A percentile compares a stretch with the other conserved stretches of the same genome.
Conservation (phyloP, 371 early-diverging fungal species). For the Apophysomyces trapeziformis region DNA sequence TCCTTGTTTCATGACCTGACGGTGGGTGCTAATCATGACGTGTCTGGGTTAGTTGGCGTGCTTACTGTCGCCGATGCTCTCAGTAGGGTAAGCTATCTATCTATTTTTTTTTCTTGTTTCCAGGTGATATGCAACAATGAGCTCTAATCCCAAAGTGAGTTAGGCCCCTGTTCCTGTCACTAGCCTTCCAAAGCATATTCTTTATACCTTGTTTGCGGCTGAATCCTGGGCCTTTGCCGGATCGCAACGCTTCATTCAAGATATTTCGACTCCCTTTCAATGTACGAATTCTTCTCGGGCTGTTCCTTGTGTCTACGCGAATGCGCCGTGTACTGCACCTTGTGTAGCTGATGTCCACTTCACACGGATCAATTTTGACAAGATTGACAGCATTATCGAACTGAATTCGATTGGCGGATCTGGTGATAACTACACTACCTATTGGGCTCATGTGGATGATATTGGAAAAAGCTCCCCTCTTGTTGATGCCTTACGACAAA, state of each 20-base stretch:
- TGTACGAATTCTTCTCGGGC: slow-evolving; percentile 62
- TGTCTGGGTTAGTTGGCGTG: slow-evolving; percentile 67
- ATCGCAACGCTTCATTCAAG: slow-evolving; percentile 80
- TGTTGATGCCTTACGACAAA: slow-evolving; percentile 19
- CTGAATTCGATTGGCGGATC: slow-evolving; percentile 50
- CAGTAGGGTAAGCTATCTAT: slow-evolving; percentile 51
- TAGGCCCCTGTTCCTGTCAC: slow-evolving; percentile 54
- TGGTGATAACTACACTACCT: slow-evolving; percentile 27
- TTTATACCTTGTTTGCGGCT: slow-evolving; percentile 75
- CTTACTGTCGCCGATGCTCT: slow-evolving; percentile 77
- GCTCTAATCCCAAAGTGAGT: neutral
- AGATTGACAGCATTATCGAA: slow-evolving; percentile 65
- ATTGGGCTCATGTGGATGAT: slow-evolving; percentile 56
- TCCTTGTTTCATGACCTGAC: slow-evolving; percentile 73
- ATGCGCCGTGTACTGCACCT: slow-evolving; percentile 65
- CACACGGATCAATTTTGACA: slow-evolving; percentile 62
- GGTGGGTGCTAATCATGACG: slow-evolving; percentile 51
- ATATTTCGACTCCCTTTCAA: slow-evolving; percentile 59
- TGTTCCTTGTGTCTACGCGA: slow-evolving; percentile 46
- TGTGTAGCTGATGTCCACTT: slow-evolving; percentile 68
- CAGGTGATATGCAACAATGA: neutral
- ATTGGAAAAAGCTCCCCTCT: slow-evolving; percentile 24
- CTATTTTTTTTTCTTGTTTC: too few species aligned
- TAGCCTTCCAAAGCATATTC: slow-evolving; percentile 63
- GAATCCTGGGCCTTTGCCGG: slow-evolving; percentile 84